A percentile compares a stretch with the other conserved stretches of the same genome.
Conservation (phyloP, 306 rosid species). For the Prunus mongolica region DNA sequence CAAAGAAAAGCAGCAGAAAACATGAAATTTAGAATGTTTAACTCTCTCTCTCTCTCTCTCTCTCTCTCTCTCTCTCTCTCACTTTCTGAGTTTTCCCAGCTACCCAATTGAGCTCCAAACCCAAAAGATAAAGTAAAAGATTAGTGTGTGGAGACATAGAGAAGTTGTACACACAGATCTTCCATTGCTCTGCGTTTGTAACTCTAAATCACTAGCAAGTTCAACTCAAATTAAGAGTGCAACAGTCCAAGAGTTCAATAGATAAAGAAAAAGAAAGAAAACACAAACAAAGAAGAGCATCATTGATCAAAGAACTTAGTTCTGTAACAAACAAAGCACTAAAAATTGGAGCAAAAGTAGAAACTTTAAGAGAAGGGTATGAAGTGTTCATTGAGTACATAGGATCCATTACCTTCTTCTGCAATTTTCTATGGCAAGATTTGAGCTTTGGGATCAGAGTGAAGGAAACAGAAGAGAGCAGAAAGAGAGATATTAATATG, state of each 20-base stretch:
- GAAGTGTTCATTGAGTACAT: not conserved
- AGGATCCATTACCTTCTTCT: slow-evolving; percentile 24
- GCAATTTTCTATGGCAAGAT: not conserved
- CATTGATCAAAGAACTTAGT: not conserved
- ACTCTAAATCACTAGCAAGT: not conserved
- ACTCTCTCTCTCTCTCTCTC: not conserved
- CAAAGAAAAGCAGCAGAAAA: not conserved
- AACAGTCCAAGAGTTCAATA: no score
- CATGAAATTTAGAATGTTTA: not conserved
- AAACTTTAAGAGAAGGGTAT: not conserved
- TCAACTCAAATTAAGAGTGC: not conserved
- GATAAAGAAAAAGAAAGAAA: not conserved
- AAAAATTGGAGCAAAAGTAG: not conserved
- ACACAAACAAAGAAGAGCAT: not conserved
- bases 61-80: not conserved
- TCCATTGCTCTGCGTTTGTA: not conserved
- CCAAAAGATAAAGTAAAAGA: not conserved
- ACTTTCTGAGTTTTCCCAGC: not conserved
- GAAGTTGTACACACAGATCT: not conserved
- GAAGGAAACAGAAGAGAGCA: not conserved
- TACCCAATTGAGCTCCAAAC: not conserved
- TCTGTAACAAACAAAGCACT: not conserved
- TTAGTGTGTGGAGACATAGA: not conserved
- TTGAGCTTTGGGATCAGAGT: slow-evolving; percentile 10
- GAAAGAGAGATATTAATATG: not conserved